Evolutionary conservation across 495 filamentous ascomycete genomes (phyloP).

Genomic region (Oidiodendron maius): DNA sequence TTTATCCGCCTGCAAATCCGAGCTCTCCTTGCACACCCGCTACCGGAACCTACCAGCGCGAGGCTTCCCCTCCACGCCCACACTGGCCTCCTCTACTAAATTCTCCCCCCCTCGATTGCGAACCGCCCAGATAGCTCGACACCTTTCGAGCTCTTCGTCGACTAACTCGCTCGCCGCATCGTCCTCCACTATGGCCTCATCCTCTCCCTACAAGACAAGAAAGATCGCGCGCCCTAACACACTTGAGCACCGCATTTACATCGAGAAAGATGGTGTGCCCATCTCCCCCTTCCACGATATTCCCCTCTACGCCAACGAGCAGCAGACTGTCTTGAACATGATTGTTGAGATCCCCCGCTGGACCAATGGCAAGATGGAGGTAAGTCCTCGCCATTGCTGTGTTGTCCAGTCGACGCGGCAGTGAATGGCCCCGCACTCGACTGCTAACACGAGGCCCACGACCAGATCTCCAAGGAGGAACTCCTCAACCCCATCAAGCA

Average conservation of each 20-base stretch:
- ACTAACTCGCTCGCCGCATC: constrained; percentile 27
- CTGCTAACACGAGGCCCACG: constrained; percentile 5
- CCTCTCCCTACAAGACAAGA: constrained; percentile 58
- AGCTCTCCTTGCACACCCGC: no score
- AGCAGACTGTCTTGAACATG: constrained; percentile 97
- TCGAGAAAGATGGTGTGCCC: constrained; percentile 94
- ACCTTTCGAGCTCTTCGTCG: constrained; percentile 37
- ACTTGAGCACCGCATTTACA: constrained; percentile 92
- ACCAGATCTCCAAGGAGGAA: constrained; percentile 21
- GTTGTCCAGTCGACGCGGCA: neutral
- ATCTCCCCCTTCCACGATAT: constrained; percentile 98
- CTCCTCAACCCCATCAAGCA: constrained; percentile 63
- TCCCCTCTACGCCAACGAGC: constrained; percentile 90
- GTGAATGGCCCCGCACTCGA: constrained; percentile 5
- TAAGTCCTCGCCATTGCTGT: constrained; percentile 31
- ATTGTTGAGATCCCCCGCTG: constrained; percentile 98
- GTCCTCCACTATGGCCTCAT: constrained; percentile 40
- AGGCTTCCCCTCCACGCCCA: constrained; percentile 4
- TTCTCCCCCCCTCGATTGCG: constrained; percentile 30
- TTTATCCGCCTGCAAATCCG: neutral
- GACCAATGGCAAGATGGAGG: constrained; percentile 99
- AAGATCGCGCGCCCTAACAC: constrained; percentile 89
- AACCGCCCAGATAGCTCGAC: constrained; percentile 50
- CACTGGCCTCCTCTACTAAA: constrained; percentile 29
- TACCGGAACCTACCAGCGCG: neutral